Evolutionary conservation across 2,329 filamentous ascomycete genomes (phyloP).

Genomic region (Plenodomus lindquistii): DNA sequence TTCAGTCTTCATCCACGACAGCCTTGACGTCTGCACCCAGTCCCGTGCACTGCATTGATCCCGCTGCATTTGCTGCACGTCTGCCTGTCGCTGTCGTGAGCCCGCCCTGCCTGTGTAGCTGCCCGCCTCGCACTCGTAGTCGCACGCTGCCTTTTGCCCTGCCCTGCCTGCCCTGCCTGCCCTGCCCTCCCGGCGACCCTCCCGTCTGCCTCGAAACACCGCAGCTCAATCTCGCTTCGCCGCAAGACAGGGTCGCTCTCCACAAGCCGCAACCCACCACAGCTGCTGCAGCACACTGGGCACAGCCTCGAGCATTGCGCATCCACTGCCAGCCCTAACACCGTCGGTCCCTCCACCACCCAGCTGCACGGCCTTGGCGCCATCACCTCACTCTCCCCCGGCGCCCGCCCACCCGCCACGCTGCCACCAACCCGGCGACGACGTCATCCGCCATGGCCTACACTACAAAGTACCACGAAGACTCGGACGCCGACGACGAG

Average conservation of each 20-base stretch:
- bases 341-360: slow-evolving; percentile 22
- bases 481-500: slow-evolving; percentile 75
- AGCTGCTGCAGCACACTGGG: slow-evolving; percentile 3
- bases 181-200: too few species aligned
- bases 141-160: neutral
- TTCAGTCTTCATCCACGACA: neutral
- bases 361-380: slow-evolving; percentile 28
- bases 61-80: too few species aligned
- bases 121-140: neutral
- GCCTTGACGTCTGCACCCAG: too few species aligned
- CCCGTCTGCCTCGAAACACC: slow-evolving; percentile 31
- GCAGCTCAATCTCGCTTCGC: slow-evolving; percentile 45
- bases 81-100: slow-evolving; percentile 3
- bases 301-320: slow-evolving; percentile 17
- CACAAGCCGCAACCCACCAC: neutral
- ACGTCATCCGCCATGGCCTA: slow-evolving; percentile 41
- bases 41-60: neutral
- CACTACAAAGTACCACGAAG: slow-evolving; percentile 67
- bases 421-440: slow-evolving; percentile 2
- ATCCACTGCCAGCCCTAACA: slow-evolving; percentile 16
- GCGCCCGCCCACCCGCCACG: slow-evolving; percentile 11
- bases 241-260: slow-evolving; percentile 6
- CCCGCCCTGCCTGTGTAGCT: slow-evolving; percentile 1
- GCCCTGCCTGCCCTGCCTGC: slow-evolving; percentile 7
- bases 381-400: slow-evolving; percentile 15